phyloP scores from a whole-genome alignment of 2,329 filamentous ascomycete species.

The Scortechinia acanthostroma region DNA sequence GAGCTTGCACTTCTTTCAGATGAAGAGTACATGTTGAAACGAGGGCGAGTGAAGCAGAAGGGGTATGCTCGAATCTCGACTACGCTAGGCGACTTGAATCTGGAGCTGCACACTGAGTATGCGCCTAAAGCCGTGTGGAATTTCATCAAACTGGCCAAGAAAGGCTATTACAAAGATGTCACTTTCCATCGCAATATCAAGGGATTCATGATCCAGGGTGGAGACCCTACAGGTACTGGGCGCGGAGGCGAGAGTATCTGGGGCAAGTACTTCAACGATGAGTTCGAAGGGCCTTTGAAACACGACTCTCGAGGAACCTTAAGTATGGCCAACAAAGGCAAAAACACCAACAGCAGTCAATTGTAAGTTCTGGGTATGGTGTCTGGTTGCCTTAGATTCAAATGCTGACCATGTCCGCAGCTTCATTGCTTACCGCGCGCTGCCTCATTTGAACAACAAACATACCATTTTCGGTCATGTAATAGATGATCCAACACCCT shows the following conservation, averaged over 20 bases:
- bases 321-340: slow-evolving; percentile 97
- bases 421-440: slow-evolving; percentile 77
- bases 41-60: slow-evolving; percentile 78
- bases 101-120: slow-evolving; percentile 85
- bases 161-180: slow-evolving; percentile 81
- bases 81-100: slow-evolving; percentile 73
- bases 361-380: slow-evolving; percentile 39
- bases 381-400: background rate
- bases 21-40: slow-evolving; percentile 94
- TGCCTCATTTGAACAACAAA: slow-evolving; percentile 83
- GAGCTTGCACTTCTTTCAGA: slow-evolving; percentile 81
- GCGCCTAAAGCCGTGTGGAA: slow-evolving; percentile 96
- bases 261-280: slow-evolving; percentile 90
- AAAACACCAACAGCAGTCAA: slow-evolving; percentile 92
- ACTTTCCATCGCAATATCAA: slow-evolving; percentile 88
- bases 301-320: slow-evolving; percentile 75
- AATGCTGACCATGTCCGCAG: background rate
- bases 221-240: slow-evolving; percentile 87
- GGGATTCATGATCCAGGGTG: slow-evolving; percentile 96
- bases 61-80: slow-evolving; percentile 89
- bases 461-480: slow-evolving; percentile 94
- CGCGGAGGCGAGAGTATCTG: slow-evolving; percentile 85
- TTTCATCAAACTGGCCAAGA: slow-evolving; percentile 79
- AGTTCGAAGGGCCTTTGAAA: slow-evolving; percentile 82
- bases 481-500: slow-evolving; percentile 71